A percentile compares a stretch with the other conserved stretches of the same genome.
Evolutionary conservation across 2,329 filamentous ascomycete species (phyloP).

Genomic region (Colletotrichum sp.): DNA sequence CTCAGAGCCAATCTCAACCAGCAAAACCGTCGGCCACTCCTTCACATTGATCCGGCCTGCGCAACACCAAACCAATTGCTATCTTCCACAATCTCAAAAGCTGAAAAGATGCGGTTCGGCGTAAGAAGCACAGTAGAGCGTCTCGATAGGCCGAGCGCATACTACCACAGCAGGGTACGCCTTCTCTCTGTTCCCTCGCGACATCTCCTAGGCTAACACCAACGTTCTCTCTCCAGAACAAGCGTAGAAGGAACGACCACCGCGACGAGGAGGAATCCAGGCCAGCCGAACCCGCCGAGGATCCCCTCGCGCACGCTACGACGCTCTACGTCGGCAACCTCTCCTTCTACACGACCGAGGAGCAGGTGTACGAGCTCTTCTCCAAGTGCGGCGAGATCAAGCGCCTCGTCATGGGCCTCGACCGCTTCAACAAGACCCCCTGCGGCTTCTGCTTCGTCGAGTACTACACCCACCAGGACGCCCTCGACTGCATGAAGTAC

Average conservation of each 20-base stretch:
- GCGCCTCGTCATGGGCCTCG: constrained; percentile 95
- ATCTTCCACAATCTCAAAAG: background rate
- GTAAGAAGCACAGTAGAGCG: constrained; percentile 81
- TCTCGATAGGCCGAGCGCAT: constrained; percentile 92
- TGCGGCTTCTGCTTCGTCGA: constrained; percentile 99
- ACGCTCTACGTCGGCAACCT: constrained; percentile 98
- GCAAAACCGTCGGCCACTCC: background rate
- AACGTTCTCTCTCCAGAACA: constrained; percentile 58
- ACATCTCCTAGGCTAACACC: background rate
- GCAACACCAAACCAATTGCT: background rate
- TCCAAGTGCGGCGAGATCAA: constrained; percentile 98
- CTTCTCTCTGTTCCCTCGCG: background rate
- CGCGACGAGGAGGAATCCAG: constrained; percentile 63
- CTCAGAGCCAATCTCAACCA: background rate
- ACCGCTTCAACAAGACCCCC: constrained; percentile 95
- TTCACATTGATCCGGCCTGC: background rate
- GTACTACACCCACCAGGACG: constrained; percentile 97
- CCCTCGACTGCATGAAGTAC: constrained; percentile 98
- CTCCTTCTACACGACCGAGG: constrained; percentile 98
- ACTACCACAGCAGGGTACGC: constrained; percentile 81
- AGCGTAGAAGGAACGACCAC: constrained; percentile 66
- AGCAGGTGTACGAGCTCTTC: constrained; percentile 98
- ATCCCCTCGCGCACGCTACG: constrained; percentile 84
- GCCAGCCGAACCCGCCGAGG: constrained; percentile 61
- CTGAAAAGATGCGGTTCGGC: constrained; percentile 45